Percentiles rank a stretch among this genome's conserved stretches.
Conservation (phyloP, 768 basidiomycete genomes). For the Serendipita indica region DNA sequence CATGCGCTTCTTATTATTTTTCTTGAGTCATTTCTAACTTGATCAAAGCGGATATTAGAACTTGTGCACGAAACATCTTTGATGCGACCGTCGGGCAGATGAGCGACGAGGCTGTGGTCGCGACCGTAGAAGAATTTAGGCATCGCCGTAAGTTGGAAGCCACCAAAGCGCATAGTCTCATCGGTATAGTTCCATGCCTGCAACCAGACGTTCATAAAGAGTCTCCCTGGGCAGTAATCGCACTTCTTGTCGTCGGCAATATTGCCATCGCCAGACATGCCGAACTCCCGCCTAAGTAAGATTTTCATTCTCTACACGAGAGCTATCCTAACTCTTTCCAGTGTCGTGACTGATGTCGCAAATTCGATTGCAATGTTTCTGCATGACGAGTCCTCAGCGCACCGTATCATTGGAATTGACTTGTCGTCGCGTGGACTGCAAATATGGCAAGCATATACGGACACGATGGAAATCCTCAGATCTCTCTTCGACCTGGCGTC, state of each 20-base stretch:
- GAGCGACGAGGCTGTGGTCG: conserved; percentile 48
- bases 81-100: conserved; percentile 56
- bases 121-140: conserved; percentile 47
- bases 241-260: conserved; percentile 69
- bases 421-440: conserved; percentile 82
- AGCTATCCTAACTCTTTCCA: conserved; percentile 20
- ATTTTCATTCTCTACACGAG: not conserved
- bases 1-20: conserved; percentile 23
- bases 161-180: conserved; percentile 5
- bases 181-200: conserved; percentile 40
- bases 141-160: conserved; percentile 35
- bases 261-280: conserved; percentile 70
- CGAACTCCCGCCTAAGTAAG: conserved; percentile 56
- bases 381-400: conserved; percentile 50
- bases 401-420: conserved; percentile 69
- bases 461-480: conserved; percentile 77
- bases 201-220: conserved; percentile 49
- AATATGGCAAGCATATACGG: conserved; percentile 88
- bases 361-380: conserved; percentile 69
- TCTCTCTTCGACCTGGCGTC: conserved; percentile 72
- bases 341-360: conserved; percentile 69
- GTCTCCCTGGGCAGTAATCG: conserved; percentile 42
- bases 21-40: conserved; percentile 7
- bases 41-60: conserved; percentile 51
- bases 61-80: conserved; percentile 63